Conservation (phyloP, 139 green algal genomes). For the Diplosphaera chodatii region DNA sequence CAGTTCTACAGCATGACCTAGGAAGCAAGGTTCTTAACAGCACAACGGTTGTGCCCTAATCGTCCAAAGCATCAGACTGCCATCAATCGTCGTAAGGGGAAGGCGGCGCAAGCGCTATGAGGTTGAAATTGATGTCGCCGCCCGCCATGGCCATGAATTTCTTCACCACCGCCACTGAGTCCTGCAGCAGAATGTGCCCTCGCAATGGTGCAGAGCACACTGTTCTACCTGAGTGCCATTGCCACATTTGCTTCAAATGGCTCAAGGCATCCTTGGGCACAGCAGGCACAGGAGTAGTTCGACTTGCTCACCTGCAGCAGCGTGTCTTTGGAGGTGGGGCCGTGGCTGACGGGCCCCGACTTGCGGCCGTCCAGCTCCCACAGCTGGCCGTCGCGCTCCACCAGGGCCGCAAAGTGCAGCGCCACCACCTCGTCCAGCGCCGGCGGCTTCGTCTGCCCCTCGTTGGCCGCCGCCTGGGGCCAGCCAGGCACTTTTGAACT, state of each 20-base stretch:
- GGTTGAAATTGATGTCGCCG: conserved; percentile 47
- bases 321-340: conserved; percentile 33
- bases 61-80: too few relatives aligned
- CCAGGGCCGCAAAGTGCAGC: conserved; percentile 86
- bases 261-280: too few relatives aligned
- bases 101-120: conserved; percentile 43
- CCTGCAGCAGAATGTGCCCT: too few relatives aligned
- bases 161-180: conserved; percentile 48
- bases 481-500: too few relatives aligned
- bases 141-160: conserved; percentile 51
- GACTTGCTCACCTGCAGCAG: conserved; percentile 60
- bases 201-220: too few relatives aligned
- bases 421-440: conserved; percentile 64
- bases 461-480: conserved; percentile 54
- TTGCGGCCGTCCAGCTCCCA: conserved; percentile 84
- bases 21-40: too few relatives aligned
- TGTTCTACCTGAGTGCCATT: too few relatives aligned
- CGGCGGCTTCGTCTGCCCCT: conserved; percentile 61
- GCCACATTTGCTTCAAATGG: too few relatives aligned
- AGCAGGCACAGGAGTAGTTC: too few relatives aligned
- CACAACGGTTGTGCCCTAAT: too few relatives aligned
- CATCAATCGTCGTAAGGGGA: background rate
- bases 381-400: conserved; percentile 57
- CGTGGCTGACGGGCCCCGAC: conserved; percentile 60
- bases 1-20: too few relatives aligned